These are phyloP conservation scores for Globisporangium polare DNA, from an alignment of 352 stramenopile species.

Conservation along the genomic window DNA sequence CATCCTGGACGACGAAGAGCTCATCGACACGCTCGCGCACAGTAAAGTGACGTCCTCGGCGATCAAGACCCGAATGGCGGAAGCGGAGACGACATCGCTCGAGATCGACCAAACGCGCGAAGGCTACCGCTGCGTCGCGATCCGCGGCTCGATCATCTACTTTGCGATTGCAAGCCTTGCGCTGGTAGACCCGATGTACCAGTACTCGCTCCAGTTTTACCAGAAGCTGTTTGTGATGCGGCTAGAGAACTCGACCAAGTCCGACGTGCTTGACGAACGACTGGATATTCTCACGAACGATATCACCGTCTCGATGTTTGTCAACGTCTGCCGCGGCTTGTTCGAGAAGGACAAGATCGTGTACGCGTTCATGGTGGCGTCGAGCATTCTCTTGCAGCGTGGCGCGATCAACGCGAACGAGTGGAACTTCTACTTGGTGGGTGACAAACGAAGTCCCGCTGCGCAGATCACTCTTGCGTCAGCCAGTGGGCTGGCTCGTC, in stretches of 20 bases:
- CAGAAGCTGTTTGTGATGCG: conserved; percentile 90
- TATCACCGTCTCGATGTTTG: conserved; percentile 91
- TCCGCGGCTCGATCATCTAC: conserved; percentile 91
- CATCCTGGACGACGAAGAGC: conserved; percentile 92
- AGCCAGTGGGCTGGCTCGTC: conserved; percentile 29
- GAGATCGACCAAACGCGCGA: conserved; percentile 92
- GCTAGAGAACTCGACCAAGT: conserved; percentile 77
- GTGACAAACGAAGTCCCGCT: conserved; percentile 69
- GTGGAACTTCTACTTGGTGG: conserved; percentile 90
- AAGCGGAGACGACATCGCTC: conserved; percentile 86
- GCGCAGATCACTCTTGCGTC: conserved; percentile 34
- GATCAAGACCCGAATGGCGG: conserved; percentile 88
- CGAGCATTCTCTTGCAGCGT: conserved; percentile 81
- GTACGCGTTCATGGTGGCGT: conserved; percentile 92
- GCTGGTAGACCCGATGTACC: conserved; percentile 94
- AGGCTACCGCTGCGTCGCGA: conserved; percentile 87
- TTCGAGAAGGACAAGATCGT: conserved; percentile 96
- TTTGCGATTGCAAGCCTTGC: conserved; percentile 92
- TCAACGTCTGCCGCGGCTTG: conserved; percentile 92
- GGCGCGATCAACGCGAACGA: conserved; percentile 64
- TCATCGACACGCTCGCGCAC: conserved; percentile 89
- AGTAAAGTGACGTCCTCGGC: conserved; percentile 89
- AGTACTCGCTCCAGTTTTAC: conserved; percentile 95
- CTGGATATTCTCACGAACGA: conserved; percentile 90
- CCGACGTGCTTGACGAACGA: conserved; percentile 76